A percentile compares a stretch with the other conserved stretches of the same genome.
Evolutionary conservation across 1,284 basidiomycete species (phyloP).

Genomic region (Singerocomus inundabilis): DNA sequence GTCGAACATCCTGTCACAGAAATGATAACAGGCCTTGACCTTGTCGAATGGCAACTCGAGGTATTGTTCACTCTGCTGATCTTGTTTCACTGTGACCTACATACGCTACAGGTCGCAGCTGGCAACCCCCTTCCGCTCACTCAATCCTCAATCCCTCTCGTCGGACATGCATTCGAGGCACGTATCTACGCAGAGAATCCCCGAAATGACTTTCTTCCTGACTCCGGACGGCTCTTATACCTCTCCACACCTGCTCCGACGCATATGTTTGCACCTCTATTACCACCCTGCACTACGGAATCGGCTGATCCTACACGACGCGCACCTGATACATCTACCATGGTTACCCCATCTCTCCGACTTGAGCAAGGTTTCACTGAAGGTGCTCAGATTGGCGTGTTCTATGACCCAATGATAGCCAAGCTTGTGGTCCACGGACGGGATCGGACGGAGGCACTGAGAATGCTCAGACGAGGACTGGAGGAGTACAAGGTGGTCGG

Average conservation of each 20-base stretch:
- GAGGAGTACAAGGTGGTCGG: constrained; percentile 91
- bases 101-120: constrained; percentile 64
- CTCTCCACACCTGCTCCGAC: constrained; percentile 75
- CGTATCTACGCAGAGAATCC: constrained; percentile 97
- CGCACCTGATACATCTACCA: constrained; percentile 38
- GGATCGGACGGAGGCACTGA: constrained; percentile 83
- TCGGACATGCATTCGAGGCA: constrained; percentile 93
- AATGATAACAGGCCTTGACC: constrained; percentile 90
- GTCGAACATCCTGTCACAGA: constrained; percentile 96
- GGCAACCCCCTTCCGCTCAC: constrained; percentile 81
- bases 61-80: constrained; percentile 36
- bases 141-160: constrained; percentile 77
- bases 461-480: constrained; percentile 75
- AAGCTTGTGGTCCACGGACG: constrained; percentile 90
- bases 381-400: constrained; percentile 87
- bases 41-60: constrained; percentile 94
- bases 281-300: constrained; percentile 24
- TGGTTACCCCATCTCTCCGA: constrained; percentile 64
- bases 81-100: constrained; percentile 1
- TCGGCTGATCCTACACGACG: constrained; percentile 36
- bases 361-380: constrained; percentile 90
- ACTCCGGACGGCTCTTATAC: constrained; percentile 81
- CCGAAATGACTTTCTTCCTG: constrained; percentile 90
- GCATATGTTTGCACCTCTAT: constrained; percentile 54
- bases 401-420: constrained; percentile 94